Evolutionary conservation across 163 green algal species (phyloP), one percentile per base, ranked within the genome.

Genomic region (Scenedesmus sp.): DNA sequence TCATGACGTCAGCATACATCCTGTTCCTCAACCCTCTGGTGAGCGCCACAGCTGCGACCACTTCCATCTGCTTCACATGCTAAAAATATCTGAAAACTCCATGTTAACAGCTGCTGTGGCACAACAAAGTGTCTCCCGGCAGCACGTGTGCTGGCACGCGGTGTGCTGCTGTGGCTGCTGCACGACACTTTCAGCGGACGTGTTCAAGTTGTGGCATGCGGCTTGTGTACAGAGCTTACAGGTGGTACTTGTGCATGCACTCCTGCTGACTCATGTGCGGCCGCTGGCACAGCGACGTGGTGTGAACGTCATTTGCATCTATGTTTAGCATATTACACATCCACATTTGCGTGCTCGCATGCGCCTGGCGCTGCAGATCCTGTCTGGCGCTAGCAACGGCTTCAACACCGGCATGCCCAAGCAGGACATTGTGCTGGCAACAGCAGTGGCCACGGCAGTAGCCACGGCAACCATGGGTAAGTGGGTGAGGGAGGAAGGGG

Each of bases 1-100:
- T 96, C 93, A 95, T 95, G 88, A 92, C 76, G 2, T 93, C 81
- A 1, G 95, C 94, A 5, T 97, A 96, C 92, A 97, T 96, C 46
- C 92, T 97, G 4, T 95, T 96, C 84, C 92, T 97, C 10, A 97
- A 97, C 91, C 94, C 95, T 1, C 81, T 96, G 88, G 79, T 92
- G 70, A 60, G 23, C 12, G 54, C 59, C 74, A 54, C 54, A 76
- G 56, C 20, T 52, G 15, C 15, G 7, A 46, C 34, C 34, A 46
- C 34, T 46, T 46, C 34, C 34, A 46, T 46, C 34, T 46, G 34
- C 34, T 46, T 46, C 34, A 46, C 34, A 46, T 46, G 34, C 34
- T 46, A 46, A 46, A 46, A 46, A 46, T 46, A 46, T 46, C 34
- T 46, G 34, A 46, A 46, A 46, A 46, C 34, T 46, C 34, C 34